A percentile compares a stretch with the other conserved stretches of the same genome.
These are phyloP conservation scores for Akebia trifoliata DNA, from an alignment of 164 flowering plant genomes.

Conservation along the genomic window DNA sequence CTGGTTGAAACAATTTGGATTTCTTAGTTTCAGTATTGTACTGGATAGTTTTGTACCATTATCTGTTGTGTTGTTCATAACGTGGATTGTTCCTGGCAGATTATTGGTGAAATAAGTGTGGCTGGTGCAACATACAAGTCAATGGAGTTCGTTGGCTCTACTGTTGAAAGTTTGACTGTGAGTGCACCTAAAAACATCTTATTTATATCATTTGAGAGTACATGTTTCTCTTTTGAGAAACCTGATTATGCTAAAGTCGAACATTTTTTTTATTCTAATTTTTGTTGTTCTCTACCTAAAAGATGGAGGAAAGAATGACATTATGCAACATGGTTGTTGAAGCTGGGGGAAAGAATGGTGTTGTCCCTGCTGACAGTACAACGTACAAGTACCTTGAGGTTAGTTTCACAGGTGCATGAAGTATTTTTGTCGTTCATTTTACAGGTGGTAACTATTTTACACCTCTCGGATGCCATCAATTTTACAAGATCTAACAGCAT, in stretches of 20 bases:
- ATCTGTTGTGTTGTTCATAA: not conserved
- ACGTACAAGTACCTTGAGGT: slow-evolving; percentile 91
- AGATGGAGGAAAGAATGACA: slow-evolving; percentile 99
- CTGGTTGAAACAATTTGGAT: not conserved
- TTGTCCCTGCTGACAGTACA: slow-evolving; percentile 87
- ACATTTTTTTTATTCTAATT: not conserved
- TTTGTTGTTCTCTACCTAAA: slow-evolving; percentile 11
- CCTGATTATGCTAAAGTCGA: not conserved
- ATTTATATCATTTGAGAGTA: not conserved
- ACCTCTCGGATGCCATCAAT: too few species aligned
- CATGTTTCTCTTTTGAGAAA: not conserved
- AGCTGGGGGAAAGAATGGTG: slow-evolving; percentile 99
- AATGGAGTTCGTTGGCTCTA: slow-evolving; percentile 95
- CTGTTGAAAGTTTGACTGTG: slow-evolving; percentile 87
- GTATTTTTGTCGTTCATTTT: not conserved
- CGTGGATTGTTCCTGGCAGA: slow-evolving; percentile 39
- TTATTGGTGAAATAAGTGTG: slow-evolving; percentile 95
- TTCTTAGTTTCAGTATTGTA: not conserved
- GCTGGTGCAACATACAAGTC: slow-evolving; percentile 96
- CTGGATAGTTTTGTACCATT: not conserved
- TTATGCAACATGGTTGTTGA: slow-evolving; percentile 99
- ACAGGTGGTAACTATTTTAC: too few species aligned
- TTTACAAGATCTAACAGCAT: too few species aligned
- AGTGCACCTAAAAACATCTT: slow-evolving; percentile 20
- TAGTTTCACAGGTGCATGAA: slow-evolving; percentile 13